Conservation (phyloP, 306 rosid species). For the Ammopiptanthus mongolicus region DNA sequence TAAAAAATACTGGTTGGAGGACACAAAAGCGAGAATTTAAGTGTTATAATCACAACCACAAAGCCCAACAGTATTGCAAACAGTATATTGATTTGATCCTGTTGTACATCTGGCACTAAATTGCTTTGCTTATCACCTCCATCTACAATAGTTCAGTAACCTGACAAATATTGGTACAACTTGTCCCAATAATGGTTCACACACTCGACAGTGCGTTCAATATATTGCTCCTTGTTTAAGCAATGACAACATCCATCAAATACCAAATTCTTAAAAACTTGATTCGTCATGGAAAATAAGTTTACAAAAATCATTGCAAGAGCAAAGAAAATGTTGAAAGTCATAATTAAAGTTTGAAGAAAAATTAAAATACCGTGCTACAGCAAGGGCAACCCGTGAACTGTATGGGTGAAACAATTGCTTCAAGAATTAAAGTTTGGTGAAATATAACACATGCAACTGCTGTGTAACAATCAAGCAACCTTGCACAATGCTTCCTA, state of each 20-base stretch:
- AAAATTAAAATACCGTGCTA: not conserved
- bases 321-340: not conserved
- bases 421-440: not conserved
- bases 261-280: not conserved
- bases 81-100: not conserved
- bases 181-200: not conserved
- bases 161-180: not conserved
- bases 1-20: not conserved
- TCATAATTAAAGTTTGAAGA: not conserved
- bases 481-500: too few species aligned
- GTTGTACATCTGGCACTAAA: not conserved
- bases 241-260: not conserved
- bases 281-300: not conserved
- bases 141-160: not conserved
- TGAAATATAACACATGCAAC: not conserved
- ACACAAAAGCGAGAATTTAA: not conserved
- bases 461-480: too few species aligned
- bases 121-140: not conserved
- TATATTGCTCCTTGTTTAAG: not conserved
- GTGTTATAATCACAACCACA: not conserved
- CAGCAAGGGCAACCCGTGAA: not conserved
- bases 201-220: not conserved
- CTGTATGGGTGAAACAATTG: not conserved
- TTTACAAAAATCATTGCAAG: not conserved
- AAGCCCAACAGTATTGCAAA: not conserved